Evolutionary conservation across 73 alveolate genomes (phyloP).

Genomic region (Tetrahymena malaccensis): DNA sequence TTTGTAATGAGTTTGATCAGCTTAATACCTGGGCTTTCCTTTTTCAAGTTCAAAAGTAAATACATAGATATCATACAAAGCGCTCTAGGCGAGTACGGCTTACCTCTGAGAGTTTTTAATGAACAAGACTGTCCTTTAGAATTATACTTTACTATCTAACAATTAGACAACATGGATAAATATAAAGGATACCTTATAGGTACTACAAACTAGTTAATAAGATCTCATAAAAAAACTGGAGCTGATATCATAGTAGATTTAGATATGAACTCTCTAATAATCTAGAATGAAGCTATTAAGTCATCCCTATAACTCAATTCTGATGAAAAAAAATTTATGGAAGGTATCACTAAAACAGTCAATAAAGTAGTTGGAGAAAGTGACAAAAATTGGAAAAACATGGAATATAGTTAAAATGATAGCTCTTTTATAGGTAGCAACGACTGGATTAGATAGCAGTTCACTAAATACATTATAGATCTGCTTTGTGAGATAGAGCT

Average conservation of each 20-base stretch:
- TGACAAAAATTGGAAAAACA: conserved; percentile 1
- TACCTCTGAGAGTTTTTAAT: conserved; percentile 19
- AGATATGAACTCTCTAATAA: not conserved
- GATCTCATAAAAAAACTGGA: not conserved
- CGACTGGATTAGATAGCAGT: conserved; percentile 15
- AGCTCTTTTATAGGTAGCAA: conserved; percentile 26
- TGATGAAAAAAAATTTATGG: conserved; percentile 8
- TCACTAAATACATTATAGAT: not conserved
- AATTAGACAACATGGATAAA: not conserved
- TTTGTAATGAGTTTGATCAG: conserved; percentile 18
- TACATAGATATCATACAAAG: not conserved
- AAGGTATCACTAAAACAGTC: conserved; percentile 5
- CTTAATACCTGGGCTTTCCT: conserved; percentile 22
- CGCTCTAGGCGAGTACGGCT: conserved; percentile 17
- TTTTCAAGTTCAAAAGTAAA: conserved; percentile 6
- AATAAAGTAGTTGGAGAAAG: not conserved
- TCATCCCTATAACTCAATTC: not conserved
- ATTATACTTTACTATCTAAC: conserved; percentile 18
- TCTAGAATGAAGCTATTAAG: conserved; percentile 13
- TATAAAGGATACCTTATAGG: conserved; percentile 32
- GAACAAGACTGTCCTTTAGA: conserved; percentile 1
- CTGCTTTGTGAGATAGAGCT: not conserved
- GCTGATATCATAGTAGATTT: conserved; percentile 24
- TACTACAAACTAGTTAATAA: conserved; percentile 19
- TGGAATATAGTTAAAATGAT: not conserved